These are phyloP conservation scores for Penicillium sp. DNA, from an alignment of 2,329 filamentous ascomycete species.

Conservation along the genomic window DNA sequence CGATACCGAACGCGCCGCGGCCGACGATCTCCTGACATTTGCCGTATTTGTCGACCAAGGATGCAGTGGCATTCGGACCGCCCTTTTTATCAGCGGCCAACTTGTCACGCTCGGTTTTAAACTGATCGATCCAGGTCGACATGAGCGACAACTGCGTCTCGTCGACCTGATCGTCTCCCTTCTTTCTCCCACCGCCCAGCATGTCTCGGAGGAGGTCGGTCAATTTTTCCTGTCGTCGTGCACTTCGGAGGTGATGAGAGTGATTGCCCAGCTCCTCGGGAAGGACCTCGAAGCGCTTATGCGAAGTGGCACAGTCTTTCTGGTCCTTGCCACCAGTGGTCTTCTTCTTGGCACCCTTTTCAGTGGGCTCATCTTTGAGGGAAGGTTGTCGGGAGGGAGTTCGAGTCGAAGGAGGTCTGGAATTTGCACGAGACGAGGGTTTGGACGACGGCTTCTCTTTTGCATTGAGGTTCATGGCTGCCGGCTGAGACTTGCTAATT, in stretches of 20 bases:
- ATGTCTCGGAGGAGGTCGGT: conserved; percentile 86
- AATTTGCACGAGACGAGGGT: conserved; percentile 25
- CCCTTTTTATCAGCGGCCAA: conserved; percentile 72
- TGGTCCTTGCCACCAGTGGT: conserved; percentile 28
- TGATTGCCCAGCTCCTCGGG: conserved; percentile 64
- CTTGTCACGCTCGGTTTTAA: conserved; percentile 81
- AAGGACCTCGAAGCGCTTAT: conserved; percentile 57
- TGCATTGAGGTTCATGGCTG: conserved; percentile 28
- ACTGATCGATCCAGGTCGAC: conserved; percentile 91
- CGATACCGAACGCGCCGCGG: conserved; percentile 93
- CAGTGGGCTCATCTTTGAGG: conserved; percentile 29
- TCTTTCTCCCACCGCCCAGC: conserved; percentile 76
- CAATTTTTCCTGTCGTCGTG: conserved; percentile 90
- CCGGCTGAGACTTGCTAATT: background rate
- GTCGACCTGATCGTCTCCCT: conserved; percentile 57
- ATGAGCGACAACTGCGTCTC: conserved; percentile 88
- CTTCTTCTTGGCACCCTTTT: conserved; percentile 31
- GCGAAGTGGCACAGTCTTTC: conserved; percentile 32
- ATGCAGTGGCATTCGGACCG: conserved; percentile 69
- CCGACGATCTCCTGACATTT: conserved; percentile 98
- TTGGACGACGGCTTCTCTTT: conserved; percentile 29
- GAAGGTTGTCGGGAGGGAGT: conserved; percentile 37
- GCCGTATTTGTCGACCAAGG: conserved; percentile 92
- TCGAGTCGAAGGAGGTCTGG: conserved; percentile 29
- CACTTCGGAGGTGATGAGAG: conserved; percentile 83